Conservation (phyloP, 1,284 basidiomycete species). For the Wolfiporia cocos region DNA sequence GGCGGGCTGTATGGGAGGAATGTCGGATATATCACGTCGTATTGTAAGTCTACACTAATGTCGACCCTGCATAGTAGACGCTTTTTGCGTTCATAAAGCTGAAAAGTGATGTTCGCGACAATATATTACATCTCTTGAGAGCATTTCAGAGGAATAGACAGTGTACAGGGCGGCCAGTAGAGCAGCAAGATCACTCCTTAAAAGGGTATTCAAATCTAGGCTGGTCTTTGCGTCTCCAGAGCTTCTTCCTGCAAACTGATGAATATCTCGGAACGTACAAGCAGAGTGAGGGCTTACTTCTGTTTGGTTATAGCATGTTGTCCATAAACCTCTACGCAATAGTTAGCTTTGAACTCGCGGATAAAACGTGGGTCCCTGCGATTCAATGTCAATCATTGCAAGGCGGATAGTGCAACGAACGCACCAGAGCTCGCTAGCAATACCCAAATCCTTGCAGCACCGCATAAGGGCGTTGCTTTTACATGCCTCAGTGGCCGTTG, state of each 20-base stretch:
- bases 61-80: too few relatives aligned
- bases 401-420: not conserved
- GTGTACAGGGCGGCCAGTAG: too few relatives aligned
- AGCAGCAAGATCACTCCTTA: slow-evolving; percentile 77
- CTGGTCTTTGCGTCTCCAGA: slow-evolving; percentile 86
- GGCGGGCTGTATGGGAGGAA: too few relatives aligned
- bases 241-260: slow-evolving; percentile 61
- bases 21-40: too few relatives aligned
- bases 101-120: too few relatives aligned
- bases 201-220: slow-evolving; percentile 84
- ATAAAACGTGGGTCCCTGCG: slow-evolving; percentile 93
- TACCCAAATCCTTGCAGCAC: slow-evolving; percentile 95
- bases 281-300: slow-evolving; percentile 55
- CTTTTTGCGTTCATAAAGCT: too few relatives aligned
- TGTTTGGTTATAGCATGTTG: slow-evolving; percentile 81
- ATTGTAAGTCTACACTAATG: too few relatives aligned
- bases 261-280: slow-evolving; percentile 5
- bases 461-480: slow-evolving; percentile 98
- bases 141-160: too few relatives aligned
- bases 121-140: too few relatives aligned
- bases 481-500: slow-evolving; percentile 92
- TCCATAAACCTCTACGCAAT: slow-evolving; percentile 84
- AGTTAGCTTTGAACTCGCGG: slow-evolving; percentile 83
- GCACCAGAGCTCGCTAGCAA: slow-evolving; percentile 95
- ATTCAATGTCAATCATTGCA: not conserved